Conservation (phyloP, 2,329 filamentous ascomycete genomes). For the Exophiala viscosa region DNA sequence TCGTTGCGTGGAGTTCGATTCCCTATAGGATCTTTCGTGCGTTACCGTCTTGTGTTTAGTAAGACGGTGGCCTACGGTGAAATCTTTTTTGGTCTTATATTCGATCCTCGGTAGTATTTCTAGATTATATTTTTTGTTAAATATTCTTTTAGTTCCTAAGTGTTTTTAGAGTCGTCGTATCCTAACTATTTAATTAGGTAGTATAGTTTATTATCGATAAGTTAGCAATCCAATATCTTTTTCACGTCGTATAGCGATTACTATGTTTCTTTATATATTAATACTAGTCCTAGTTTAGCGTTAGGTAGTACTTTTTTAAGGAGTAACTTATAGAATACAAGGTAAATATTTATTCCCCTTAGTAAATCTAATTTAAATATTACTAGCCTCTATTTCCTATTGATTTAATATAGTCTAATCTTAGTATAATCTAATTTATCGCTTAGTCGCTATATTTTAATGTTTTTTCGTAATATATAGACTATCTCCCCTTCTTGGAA, state of each 20-base stretch:
- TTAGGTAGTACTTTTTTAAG: no score
- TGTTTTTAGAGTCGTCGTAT: constrained; percentile 6
- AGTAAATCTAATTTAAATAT: constrained; percentile 10
- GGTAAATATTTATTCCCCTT: constrained; percentile 14
- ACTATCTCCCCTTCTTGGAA: constrained; percentile 7
- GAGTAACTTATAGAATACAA: no score
- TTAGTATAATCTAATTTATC: constrained; percentile 15
- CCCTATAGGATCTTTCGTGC: no score
- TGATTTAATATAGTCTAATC: constrained; percentile 13
- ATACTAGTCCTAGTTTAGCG: no score
- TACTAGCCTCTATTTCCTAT: constrained; percentile 10
- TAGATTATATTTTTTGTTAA: no score
- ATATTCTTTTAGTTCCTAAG: constrained; percentile 1
- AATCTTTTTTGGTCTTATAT: no score
- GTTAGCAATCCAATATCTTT: neutral
- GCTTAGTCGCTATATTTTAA: constrained; percentile 16
- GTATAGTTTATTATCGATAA: neutral
- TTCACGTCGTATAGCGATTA: neutral
- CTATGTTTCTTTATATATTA: neutral
- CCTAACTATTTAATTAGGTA: constrained; percentile 18
- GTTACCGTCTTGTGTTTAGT: no score
- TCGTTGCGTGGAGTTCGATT: no score
- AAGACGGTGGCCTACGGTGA: no score
- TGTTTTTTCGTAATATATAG: constrained; percentile 15
- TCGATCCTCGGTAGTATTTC: no score